Evolutionary conservation across 2,329 filamentous ascomycete species (phyloP), one percentile per base, ranked within the genome.

Genomic region (Simplicillium aogashimaense): DNA sequence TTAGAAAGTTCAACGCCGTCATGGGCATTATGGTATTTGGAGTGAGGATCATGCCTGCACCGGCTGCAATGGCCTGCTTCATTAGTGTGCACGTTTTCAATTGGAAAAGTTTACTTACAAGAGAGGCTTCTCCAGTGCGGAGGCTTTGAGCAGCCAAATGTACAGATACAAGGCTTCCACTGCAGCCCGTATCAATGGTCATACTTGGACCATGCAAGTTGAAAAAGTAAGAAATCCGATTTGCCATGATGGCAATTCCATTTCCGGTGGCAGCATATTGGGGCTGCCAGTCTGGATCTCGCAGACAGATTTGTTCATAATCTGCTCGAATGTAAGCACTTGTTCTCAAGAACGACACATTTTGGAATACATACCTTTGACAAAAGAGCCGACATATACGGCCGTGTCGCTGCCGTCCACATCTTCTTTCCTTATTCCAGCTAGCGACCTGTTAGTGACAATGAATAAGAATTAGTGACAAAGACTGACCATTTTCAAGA

Each of bases 171-270:
- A 78, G 58, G 37, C 69, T 72, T 10, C 67, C 68, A 17, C 72
- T 77, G 53, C 76, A 80, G 15, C 72, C 76, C 1, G 76, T 78
- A 39, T 79, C 74, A 12, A 79, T 55, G 0, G 72, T 76, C 53
- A 77, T 64, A 47, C 70, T 74, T 2, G 74, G 70, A 0, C 75
- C 74, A 11, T 64, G 61, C 13, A 78, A 56, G 46, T 78, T 66
- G 52, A 73, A 75, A 43, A 63, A 67, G 49, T 76, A 71, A 0
- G 72, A 76, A 11, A 78, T 63, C 1, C 73, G 64, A 48, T 77
- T 78, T 3, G 72, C 63, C 54, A 76, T 61, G 40, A 76, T 70
- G 42, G 70, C 68, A 35, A 67, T 66, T 4, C 68, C 69, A 14
- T 67, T 70, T 7, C 73, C 73, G 0, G 70, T 74, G 7, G 72